Percentiles rank a stretch among this genome's conserved stretches.
Evolutionary conservation across 257 asterid genomes (phyloP).

Genomic region (Osmanthus fragrans): DNA sequence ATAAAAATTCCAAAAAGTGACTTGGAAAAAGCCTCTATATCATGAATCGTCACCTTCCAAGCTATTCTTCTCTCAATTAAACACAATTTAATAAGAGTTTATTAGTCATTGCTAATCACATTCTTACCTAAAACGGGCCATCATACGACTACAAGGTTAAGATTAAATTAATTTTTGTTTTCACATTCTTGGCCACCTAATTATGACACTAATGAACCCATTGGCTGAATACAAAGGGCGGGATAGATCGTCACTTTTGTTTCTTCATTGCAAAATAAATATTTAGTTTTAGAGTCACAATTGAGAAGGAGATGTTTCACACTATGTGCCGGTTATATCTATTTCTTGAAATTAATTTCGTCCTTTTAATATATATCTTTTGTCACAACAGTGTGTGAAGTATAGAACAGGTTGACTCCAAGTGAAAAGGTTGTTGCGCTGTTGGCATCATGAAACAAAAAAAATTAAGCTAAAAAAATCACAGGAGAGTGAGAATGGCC

Average conservation of each 20-base stretch:
- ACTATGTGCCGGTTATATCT: no score
- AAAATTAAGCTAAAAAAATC: not conserved
- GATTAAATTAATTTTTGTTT: not conserved
- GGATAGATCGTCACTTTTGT: slow-evolving; percentile 26
- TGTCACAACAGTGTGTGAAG: slow-evolving; percentile 9
- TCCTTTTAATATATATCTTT: not conserved
- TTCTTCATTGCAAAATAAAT: not conserved
- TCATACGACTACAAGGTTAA: not conserved
- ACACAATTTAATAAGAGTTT: not conserved
- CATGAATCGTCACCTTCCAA: slow-evolving; percentile 35
- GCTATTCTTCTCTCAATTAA: not conserved
- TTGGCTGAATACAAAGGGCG: slow-evolving; percentile 43
- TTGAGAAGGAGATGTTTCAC: not conserved
- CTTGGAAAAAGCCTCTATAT: slow-evolving; percentile 19
- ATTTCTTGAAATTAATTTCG: not conserved
- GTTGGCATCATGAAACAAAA: slow-evolving; percentile 23
- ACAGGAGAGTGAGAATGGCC: slow-evolving; percentile 12
- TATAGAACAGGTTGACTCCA: slow-evolving; percentile 28
- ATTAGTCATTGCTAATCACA: not conserved
- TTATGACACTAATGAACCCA: slow-evolving; percentile 30
- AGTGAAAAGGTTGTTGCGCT: slow-evolving; percentile 25
- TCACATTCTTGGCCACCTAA: slow-evolving; percentile 16
- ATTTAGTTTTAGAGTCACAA: not conserved
- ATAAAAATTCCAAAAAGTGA: slow-evolving; percentile 18
- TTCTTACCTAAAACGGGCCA: slow-evolving; percentile 15